Conservation (phyloP, 257 asterid species). For the Plantago ovata region DNA sequence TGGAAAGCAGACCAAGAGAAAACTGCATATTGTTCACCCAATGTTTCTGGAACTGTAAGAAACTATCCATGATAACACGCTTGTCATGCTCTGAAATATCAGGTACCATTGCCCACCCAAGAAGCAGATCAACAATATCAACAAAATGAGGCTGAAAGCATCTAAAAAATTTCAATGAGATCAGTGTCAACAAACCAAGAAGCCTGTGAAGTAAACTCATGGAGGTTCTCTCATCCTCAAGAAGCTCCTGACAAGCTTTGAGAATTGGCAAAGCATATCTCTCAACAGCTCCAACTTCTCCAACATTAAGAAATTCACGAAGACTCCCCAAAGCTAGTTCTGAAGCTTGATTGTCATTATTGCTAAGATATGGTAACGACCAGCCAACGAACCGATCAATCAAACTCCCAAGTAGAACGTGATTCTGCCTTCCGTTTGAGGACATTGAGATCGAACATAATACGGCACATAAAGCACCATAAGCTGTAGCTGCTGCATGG, state of each 20-base stretch:
- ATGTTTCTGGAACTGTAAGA: conserved; percentile 93
- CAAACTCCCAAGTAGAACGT: conserved; percentile 58
- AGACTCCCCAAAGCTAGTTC: conserved; percentile 87
- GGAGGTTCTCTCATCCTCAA: conserved; percentile 96
- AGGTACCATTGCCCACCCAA: conserved; percentile 97
- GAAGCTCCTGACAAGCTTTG: conserved; percentile 96
- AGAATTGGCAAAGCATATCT: conserved; percentile 90
- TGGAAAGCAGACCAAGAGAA: conserved; percentile 82
- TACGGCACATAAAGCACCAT: conserved; percentile 83
- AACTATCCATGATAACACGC: conserved; percentile 87
- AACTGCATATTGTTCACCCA: conserved; percentile 98
- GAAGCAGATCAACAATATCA: conserved; percentile 93
- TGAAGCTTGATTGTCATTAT: conserved; percentile 47
- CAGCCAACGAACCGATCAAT: conserved; percentile 88
- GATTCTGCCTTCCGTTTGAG: conserved; percentile 88
- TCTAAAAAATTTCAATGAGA: conserved; percentile 83
- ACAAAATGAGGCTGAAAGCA: conserved; percentile 94
- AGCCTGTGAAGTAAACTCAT: conserved; percentile 66
- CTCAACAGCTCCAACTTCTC: conserved; percentile 87
- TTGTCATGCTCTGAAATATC: conserved; percentile 73
- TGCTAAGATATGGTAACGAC: conserved; percentile 74
- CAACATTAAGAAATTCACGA: conserved; percentile 80
- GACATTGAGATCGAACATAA: conserved; percentile 59
- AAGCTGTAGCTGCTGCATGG: conserved; percentile 84
- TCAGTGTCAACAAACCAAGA: conserved; percentile 69